These are phyloP conservation scores for Lentinus tigrinus DNA, from an alignment of 768 basidiomycete genomes.

Conservation along the genomic window DNA sequence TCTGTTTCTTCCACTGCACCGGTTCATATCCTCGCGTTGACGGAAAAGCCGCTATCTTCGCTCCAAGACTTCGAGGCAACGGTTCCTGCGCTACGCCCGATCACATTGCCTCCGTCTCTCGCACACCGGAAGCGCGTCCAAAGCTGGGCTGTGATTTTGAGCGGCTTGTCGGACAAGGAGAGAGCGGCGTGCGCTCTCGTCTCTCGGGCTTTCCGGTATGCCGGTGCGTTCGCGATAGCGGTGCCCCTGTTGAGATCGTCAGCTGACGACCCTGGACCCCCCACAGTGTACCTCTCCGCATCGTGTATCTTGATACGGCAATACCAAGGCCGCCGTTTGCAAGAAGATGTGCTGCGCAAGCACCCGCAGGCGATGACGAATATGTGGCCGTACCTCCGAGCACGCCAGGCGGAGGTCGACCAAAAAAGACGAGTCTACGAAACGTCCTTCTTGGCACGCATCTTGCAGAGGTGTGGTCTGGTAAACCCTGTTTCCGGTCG, in stretches of 20 bases:
- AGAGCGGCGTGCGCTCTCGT: constrained; percentile 48
- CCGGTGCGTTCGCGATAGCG: constrained; percentile 40
- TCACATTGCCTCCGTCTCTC: constrained; percentile 58
- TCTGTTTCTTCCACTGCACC: background rate
- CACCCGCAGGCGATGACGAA: constrained; percentile 50
- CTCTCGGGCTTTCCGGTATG: constrained; percentile 62
- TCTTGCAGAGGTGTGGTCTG: constrained; percentile 28
- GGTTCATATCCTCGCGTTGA: background rate
- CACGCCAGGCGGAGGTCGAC: constrained; percentile 45
- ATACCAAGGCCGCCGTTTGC: constrained; percentile 52
- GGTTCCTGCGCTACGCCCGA: constrained; percentile 32
- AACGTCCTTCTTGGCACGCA: constrained; percentile 48
- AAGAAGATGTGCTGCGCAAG: constrained; percentile 31
- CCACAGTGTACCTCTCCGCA: constrained; percentile 66
- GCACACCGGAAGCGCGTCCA: constrained; percentile 56
- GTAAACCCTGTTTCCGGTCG: constrained; percentile 36
- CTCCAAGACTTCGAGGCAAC: constrained; percentile 30
- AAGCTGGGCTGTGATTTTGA: constrained; percentile 53
- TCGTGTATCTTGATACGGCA: constrained; percentile 41
- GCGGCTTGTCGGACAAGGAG: constrained; percentile 44
- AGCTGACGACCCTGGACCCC: constrained; percentile 1
- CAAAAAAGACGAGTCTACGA: constrained; percentile 40
- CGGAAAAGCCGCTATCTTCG: constrained; percentile 15
- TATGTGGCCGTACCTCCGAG: constrained; percentile 69
- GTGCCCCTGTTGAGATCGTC: background rate